Evolutionary conservation across 1,284 basidiomycete species (phyloP).

Genomic region (Heterobasidion occidentale): DNA sequence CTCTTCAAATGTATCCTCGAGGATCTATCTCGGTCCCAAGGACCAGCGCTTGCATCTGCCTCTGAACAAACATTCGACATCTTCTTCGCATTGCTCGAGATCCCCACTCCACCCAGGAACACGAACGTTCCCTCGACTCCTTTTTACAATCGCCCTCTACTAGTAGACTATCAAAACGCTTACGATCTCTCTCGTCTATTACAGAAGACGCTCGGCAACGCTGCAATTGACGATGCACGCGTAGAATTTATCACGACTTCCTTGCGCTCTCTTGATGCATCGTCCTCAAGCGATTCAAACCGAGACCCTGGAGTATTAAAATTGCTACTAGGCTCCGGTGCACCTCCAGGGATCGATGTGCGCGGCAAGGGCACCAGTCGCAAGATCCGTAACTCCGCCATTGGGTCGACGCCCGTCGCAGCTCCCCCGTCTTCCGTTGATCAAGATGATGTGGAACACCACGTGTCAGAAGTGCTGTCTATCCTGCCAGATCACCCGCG

Average conservation of each 20-base stretch:
- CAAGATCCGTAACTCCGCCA: background rate
- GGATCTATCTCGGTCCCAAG: constrained; percentile 35
- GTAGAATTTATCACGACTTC: constrained; percentile 47
- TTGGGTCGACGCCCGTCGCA: constrained; percentile 6
- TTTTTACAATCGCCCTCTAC: constrained; percentile 56
- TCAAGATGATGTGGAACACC: constrained; percentile 37
- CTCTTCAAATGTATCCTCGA: constrained; percentile 42
- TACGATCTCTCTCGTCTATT: constrained; percentile 50
- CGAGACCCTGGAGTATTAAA: constrained; percentile 46
- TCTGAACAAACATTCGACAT: constrained; percentile 49
- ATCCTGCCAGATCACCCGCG: constrained; percentile 55
- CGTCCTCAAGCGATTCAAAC: constrained; percentile 16
- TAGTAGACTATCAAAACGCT: constrained; percentile 63
- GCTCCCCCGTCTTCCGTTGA: constrained; percentile 6
- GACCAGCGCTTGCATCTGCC: constrained; percentile 31
- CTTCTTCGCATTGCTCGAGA: constrained; percentile 48
- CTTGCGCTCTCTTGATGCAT: constrained; percentile 30
- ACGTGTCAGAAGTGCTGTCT: constrained; percentile 61
- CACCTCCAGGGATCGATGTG: constrained; percentile 37
- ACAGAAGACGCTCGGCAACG: constrained; percentile 31
- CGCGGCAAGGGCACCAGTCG: constrained; percentile 16
- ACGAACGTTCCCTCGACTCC: constrained; percentile 29
- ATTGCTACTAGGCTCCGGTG: constrained; percentile 51
- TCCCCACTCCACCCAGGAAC: constrained; percentile 21
- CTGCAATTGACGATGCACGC: constrained; percentile 45